Base-by-base conservation (phyloP, 192 early-diverging fungal species). In the Funneliformis geosporum region DNA sequence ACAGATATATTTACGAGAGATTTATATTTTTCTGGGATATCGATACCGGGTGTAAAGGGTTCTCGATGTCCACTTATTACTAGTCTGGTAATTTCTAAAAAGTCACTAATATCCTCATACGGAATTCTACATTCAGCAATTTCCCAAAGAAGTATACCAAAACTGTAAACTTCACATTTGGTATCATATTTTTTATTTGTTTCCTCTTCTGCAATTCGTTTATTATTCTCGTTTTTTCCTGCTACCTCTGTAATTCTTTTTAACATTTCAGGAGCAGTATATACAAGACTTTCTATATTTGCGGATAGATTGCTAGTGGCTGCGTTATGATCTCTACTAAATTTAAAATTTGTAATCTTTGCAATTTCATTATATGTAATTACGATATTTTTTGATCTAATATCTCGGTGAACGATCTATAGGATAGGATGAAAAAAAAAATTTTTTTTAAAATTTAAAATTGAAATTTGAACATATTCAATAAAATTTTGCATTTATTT, bases 131-230 rank as follows among this genome's bases (percentile, higher is more conserved):
- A 28, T 33, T 25, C 25, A 25, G 64, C 25, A 66, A 66, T 66
- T n/a, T 66, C 64, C 64, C 64, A 66, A 25, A 66, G 25, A 10
- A 66, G 33, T 25, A 66, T 66, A 38, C 64, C 64, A 28, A 66
- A 66, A 38, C 64, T 66, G n/a, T 66, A 66, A 66, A 66, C 33
- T 66, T 66, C 33, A 66, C 64, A 55, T 55, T 55, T 55, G 4
- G 47, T 55, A 55, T 55, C 47, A 18, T 55, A 55, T 8, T 43
- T 43, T 43, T 43, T 43, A 5, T 8, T 5, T 43, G 2, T 2
- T 4, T 16, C 4, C 4, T 0, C 14, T 14, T 18, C 4, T 50
- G 14, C 18, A n/a, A n/a, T n/a, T n/a, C n/a, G n/a, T n/a, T n/a
- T n/a, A n/a, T n/a, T n/a, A n/a, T n/a, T n/a, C 2, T 47, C 46